phyloP scores from a whole-genome alignment of 2,329 filamentous ascomycete genomes.

The Exutisphaerella laricina region DNA sequence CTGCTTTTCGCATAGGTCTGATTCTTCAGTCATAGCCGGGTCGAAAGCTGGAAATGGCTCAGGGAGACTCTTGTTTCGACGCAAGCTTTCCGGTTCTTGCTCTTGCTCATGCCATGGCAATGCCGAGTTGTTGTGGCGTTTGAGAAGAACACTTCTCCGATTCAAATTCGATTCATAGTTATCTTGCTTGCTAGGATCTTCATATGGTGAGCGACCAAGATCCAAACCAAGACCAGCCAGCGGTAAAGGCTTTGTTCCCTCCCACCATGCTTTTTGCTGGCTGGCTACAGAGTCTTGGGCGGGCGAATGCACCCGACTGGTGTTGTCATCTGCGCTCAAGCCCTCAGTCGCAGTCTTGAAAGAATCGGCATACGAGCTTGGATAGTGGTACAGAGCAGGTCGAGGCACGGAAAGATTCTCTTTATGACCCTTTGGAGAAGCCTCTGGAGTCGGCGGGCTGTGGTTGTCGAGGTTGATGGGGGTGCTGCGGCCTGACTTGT shows the following conservation, averaged over 20 bases:
- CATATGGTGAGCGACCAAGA: neutral
- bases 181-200: constrained; percentile 1
- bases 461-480: constrained; percentile 35
- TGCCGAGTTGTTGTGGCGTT: neutral
- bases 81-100: neutral
- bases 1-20: neutral
- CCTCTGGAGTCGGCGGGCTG: constrained; percentile 34
- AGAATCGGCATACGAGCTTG: constrained; percentile 43
- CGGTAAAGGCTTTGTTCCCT: neutral
- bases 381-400: constrained; percentile 21
- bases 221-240: constrained; percentile 2
- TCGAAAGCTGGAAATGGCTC: constrained; percentile 4
- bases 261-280: constrained; percentile 4
- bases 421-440: constrained; percentile 29
- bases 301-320: constrained; percentile 15
- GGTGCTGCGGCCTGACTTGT: constrained; percentile 38
- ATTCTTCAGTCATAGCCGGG: neutral
- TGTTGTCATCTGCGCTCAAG: constrained; percentile 30
- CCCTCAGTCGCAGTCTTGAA: constrained; percentile 44
- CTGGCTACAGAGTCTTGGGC: neutral
- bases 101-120: neutral
- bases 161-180: constrained; percentile 5
- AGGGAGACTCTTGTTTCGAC: neutral
- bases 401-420: constrained; percentile 18
- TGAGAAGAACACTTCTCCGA: neutral